Percentiles rank a stretch among this genome's conserved stretches.
Conservation (phyloP, 2,329 filamentous ascomycete genomes). For the Gyromitra esculenta region DNA sequence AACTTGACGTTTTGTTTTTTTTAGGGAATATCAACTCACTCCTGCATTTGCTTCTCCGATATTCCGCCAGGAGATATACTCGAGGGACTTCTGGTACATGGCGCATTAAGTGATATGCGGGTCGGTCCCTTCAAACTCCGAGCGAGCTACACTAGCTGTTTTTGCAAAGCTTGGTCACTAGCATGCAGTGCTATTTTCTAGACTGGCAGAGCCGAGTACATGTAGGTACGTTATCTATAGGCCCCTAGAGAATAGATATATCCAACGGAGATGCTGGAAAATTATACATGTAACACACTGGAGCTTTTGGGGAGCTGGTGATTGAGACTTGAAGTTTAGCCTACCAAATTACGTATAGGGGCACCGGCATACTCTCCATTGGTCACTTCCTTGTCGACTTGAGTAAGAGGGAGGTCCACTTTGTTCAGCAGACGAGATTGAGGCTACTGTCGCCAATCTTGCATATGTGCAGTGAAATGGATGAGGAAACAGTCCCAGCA, state of each 20-base stretch:
- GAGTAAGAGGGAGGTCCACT: not conserved
- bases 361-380: conserved; percentile 10
- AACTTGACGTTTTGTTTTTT: conserved; percentile 4
- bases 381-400: conserved; percentile 9
- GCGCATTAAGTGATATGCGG: conserved; percentile 14
- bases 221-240: conserved; percentile 8
- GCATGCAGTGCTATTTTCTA: conserved; percentile 3
- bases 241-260: not conserved
- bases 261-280: conserved; percentile 8
- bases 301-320: not conserved
- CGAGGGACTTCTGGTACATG: conserved; percentile 8
- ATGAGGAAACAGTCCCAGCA: conserved; percentile 24
- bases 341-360: conserved; percentile 15
- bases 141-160: conserved; percentile 13
- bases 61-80: conserved; percentile 17
- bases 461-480: conserved; percentile 33
- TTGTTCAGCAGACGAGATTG: conserved; percentile 1
- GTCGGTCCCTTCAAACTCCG: conserved; percentile 5
- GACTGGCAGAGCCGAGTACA: not conserved
- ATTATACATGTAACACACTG: not conserved
- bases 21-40: conserved; percentile 40
- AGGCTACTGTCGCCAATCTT: conserved; percentile 35
- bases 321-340: not conserved
- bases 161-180: conserved; percentile 23
- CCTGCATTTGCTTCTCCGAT: conserved; percentile 25